Conservation (phyloP, 768 basidiomycete species). For the Suillus occidentalis region DNA sequence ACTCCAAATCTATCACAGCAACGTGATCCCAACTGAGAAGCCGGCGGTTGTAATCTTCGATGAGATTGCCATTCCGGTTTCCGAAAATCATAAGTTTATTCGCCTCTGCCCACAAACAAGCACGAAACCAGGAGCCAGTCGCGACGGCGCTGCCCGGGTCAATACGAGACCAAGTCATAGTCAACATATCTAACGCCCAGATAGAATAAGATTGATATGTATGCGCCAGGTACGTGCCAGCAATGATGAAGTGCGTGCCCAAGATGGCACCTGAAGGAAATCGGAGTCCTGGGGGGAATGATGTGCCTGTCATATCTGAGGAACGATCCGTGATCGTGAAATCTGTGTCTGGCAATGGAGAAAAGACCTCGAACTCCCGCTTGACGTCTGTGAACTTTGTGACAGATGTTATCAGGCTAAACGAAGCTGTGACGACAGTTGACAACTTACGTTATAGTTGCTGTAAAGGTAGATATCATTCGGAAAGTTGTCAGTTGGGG, state of each 20-base stretch:
- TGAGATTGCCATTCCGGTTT: constrained; percentile 82
- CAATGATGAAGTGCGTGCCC: constrained; percentile 89
- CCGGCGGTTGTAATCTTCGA: constrained; percentile 90
- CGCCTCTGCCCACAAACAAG: constrained; percentile 80
- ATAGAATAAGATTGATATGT: constrained; percentile 94
- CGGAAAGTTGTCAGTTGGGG: constrained; percentile 71
- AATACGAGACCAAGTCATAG: constrained; percentile 84
- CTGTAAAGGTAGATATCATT: constrained; percentile 91
- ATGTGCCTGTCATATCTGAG: constrained; percentile 71
- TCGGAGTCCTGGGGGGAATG: constrained; percentile 90
- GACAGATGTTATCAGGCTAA: constrained; percentile 13
- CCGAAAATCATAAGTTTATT: constrained; percentile 92
- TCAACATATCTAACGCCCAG: constrained; percentile 87
- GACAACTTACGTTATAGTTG: constrained; percentile 83
- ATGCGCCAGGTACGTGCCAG: constrained; percentile 93
- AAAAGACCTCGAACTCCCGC: constrained; percentile 91
- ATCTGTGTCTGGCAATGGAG: constrained; percentile 71
- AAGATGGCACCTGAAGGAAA: constrained; percentile 95
- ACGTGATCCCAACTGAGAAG: constrained; percentile 91
- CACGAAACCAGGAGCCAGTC: constrained; percentile 93
- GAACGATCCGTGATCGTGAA: constrained; percentile 84
- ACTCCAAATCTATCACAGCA: constrained; percentile 87
- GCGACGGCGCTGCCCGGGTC: constrained; percentile 86
- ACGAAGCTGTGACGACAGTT: constrained; percentile 5
- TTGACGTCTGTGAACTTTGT: constrained; percentile 89